Conservation (phyloP, 148 eudicot species). For the Selenicereus undatus region DNA sequence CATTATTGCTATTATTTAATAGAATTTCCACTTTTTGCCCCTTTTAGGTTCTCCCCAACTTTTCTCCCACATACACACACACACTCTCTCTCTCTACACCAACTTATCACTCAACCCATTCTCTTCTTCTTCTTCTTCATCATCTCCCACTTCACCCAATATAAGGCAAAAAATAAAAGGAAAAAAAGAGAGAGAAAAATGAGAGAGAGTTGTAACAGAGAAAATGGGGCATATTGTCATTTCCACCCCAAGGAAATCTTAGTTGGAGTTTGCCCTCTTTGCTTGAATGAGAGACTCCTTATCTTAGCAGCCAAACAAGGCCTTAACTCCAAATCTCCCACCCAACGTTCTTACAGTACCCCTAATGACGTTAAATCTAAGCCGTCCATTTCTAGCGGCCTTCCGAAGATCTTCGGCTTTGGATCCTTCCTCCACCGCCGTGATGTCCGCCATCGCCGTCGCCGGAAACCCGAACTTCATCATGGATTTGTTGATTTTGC, state of each 20-base stretch:
- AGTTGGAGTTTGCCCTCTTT: slow-evolving; percentile 53
- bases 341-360: not conserved
- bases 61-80: slow-evolving; percentile 5
- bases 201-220: not conserved
- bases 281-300: slow-evolving; percentile 54
- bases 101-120: not conserved
- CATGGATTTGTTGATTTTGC: slow-evolving; percentile 1
- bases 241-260: slow-evolving; percentile 44
- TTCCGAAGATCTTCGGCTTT: slow-evolving; percentile 41
- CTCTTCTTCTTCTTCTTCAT: not conserved
- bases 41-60: not conserved
- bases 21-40: slow-evolving; percentile 1
- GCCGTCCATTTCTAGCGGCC: slow-evolving; percentile 3
- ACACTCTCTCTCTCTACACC: not conserved
- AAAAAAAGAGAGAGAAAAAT: not conserved
- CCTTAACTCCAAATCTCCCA: not conserved
- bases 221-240: slow-evolving; percentile 23
- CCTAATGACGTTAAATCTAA: not conserved
- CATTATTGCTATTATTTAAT: not conserved
- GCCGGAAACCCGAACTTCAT: slow-evolving; percentile 9
- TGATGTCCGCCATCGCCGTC: not conserved
- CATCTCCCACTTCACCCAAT: not conserved
- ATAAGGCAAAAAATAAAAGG: too few species aligned
- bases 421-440: slow-evolving; percentile 21
- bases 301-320: slow-evolving; percentile 42